Evolutionary conservation across 345 rosid genomes (phyloP), one percentile per base, ranked within the genome.

Genomic region (Lepidium africanum): DNA sequence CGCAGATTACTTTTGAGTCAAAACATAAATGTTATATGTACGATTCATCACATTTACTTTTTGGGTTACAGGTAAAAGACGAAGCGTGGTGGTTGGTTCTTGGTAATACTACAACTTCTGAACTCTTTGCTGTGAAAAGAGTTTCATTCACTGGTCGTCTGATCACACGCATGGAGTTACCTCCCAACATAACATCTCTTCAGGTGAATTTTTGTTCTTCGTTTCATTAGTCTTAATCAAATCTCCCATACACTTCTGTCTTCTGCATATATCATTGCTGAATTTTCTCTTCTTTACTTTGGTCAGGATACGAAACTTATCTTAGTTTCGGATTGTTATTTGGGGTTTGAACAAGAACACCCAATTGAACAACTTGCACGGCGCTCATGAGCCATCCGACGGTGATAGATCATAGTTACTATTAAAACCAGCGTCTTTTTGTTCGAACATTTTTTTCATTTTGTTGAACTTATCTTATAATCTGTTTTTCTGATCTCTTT

Each of bases 71-170:
- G 97, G 54, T 82, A 55, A 93, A 93, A 89, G 91, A 84, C 66
- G 99, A 93, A 84, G 99, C 96, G 36, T 93, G 99, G 97, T 93
- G 97, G 99, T 72, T 93, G 61, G 81, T 88, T 63, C 92, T 93
- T 42, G 95, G 96, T 39, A 87, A 93, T 74, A 72, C 88, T 16
- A 56, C 78, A 40, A 82, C 91, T 39, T 81, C 83, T 2, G 90
- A 91, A 70, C 80, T 91, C 51, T 83, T 81, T 87, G 95, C 96
- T 65, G 59, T 93, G 61, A 93, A 91, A 85, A 87, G 99, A 78
- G 86, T 93, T 58, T 86, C 97, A 36, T 87, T 93, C 88, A 66
- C 83, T 6, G 85, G 72, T 63, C 86, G 78, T 61, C 53, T 85
- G 77, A 85, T 68, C 54, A 88, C 92, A 55, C 83, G 75, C 59